phyloP scores from a whole-genome alignment of 2,329 filamentous ascomycete genomes.

The Clarireedia monteithiana region DNA sequence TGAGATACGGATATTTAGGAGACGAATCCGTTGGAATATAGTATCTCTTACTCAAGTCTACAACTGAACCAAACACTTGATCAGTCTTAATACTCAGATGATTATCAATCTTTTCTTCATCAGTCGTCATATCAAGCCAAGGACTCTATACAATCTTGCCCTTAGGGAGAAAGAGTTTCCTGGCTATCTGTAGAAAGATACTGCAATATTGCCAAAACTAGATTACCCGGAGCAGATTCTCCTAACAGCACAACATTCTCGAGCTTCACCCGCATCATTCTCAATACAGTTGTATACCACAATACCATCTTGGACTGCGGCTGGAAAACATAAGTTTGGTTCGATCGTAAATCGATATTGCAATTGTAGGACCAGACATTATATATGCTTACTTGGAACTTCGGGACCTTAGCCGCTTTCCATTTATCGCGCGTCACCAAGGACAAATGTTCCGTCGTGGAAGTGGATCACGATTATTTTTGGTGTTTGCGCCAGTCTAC shows the following conservation, averaged over 20 bases:
- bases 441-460: constrained; percentile 40
- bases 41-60: background rate
- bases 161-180: background rate
- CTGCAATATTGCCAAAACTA: background rate
- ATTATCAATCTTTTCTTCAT: background rate
- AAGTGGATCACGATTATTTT: constrained; percentile 36
- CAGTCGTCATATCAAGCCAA: background rate
- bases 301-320: constrained; percentile 40
- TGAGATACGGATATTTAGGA: background rate
- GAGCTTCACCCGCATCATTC: background rate
- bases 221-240: background rate
- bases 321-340: constrained; percentile 38
- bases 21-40: background rate
- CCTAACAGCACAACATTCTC: background rate
- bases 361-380: constrained; percentile 34
- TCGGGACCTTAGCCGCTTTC: constrained; percentile 24
- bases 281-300: constrained; percentile 19
- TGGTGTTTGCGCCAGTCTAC: constrained; percentile 30
- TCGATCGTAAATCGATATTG: constrained; percentile 41
- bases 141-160: background rate
- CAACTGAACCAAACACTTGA: background rate
- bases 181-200: background rate
- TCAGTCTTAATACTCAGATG: background rate
- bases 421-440: constrained; percentile 32
- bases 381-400: constrained; percentile 30